These are phyloP conservation scores for Leccinum truebloodii DNA, from an alignment of 768 basidiomycete genomes.

Conservation along the genomic window DNA sequence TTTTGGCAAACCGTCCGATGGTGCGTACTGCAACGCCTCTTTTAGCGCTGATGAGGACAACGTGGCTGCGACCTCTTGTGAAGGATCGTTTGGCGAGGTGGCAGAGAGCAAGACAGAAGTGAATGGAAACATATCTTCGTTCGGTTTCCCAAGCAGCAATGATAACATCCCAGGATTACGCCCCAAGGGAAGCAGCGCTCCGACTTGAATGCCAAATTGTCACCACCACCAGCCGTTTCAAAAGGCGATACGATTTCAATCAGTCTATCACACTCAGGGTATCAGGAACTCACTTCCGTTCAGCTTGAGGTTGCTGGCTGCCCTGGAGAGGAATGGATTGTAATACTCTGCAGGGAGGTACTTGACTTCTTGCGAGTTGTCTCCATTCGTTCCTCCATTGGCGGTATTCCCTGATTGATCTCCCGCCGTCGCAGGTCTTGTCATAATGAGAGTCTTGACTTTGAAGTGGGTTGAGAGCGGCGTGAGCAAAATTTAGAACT, in stretches of 20 bases:
- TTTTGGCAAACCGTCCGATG: constrained; percentile 59
- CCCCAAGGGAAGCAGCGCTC: neutral
- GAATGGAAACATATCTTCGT: constrained; percentile 15
- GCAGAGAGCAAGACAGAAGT: constrained; percentile 21
- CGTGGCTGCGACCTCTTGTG: constrained; percentile 44
- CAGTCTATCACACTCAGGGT: neutral
- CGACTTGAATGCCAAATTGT: neutral
- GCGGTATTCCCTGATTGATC: neutral
- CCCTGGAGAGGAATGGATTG: constrained; percentile 51
- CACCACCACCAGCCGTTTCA: neutral
- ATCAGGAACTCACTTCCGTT: constrained; percentile 18
- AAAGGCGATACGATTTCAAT: neutral
- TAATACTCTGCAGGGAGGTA: constrained; percentile 54
- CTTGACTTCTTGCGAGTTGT: neutral
- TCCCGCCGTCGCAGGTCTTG: neutral
- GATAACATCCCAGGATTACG: neutral
- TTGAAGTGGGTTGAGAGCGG: neutral
- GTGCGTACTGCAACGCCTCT: constrained; percentile 65
- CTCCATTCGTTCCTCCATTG: constrained; percentile 6
- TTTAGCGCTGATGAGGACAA: constrained; percentile 47
- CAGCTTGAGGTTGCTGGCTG: constrained; percentile 55
- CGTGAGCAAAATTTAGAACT: neutral
- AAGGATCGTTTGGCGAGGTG: constrained; percentile 14
- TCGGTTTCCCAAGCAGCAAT: neutral
- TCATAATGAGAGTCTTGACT: neutral